These are phyloP conservation scores for Byssochlamys sp. DNA, from an alignment of 2,329 filamentous ascomycete species.

Conservation along the genomic window DNA sequence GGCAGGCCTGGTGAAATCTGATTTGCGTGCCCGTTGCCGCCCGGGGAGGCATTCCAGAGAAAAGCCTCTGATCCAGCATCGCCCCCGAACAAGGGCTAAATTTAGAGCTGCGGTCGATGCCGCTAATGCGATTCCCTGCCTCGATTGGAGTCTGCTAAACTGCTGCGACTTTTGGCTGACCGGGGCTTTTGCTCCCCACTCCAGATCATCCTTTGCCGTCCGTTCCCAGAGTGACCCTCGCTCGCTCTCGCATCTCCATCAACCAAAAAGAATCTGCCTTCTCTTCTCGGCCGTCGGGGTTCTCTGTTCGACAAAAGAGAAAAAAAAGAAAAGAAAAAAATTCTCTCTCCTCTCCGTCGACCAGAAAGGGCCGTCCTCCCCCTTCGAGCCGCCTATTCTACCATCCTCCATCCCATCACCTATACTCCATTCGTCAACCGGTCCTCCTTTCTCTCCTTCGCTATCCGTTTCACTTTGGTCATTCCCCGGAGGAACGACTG, in stretches of 20 bases:
- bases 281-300: background rate
- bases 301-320: background rate
- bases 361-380: background rate
- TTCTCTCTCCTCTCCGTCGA: background rate
- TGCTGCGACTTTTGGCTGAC: constrained; percentile 3
- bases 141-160: background rate
- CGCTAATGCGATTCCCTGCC: constrained; percentile 3
- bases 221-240: constrained; percentile 5
- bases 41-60: constrained; percentile 15
- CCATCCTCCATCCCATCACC: constrained; percentile 4
- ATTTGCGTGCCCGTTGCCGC: constrained; percentile 26
- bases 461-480: constrained; percentile 10
- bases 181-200: constrained; percentile 1
- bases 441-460: constrained; percentile 2
- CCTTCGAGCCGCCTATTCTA: background rate
- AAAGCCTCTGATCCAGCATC: background rate
- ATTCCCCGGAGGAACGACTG: constrained; percentile 35
- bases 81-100: constrained; percentile 24
- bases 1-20: background rate
- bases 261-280: background rate
- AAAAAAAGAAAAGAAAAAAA: background rate
- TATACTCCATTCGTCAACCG: constrained; percentile 6
- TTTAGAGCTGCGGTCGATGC: constrained; percentile 24
- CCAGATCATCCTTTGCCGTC: constrained; percentile 3
- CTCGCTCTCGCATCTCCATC: constrained; percentile 1